Percentiles rank a stretch among this genome's conserved stretches.
These are phyloP conservation scores for Emydomyces testavorans DNA, from an alignment of 2,329 filamentous ascomycete genomes.

Conservation along the genomic window DNA sequence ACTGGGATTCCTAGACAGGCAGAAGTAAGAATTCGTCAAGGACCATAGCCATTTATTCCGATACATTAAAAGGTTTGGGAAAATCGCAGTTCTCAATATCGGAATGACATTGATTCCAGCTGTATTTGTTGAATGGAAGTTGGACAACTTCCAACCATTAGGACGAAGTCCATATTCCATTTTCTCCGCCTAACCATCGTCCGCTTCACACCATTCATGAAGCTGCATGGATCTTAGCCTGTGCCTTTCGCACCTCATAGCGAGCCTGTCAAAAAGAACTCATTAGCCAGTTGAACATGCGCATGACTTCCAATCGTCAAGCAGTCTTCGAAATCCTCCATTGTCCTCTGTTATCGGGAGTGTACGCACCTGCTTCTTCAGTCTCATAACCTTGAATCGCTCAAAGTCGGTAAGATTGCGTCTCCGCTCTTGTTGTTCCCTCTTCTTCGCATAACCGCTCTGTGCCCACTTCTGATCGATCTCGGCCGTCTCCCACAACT, in stretches of 20 bases:
- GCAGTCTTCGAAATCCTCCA: neutral
- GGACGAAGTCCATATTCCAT: conserved; percentile 13
- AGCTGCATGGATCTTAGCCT: conserved; percentile 80
- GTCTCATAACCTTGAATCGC: conserved; percentile 98
- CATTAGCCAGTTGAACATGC: conserved; percentile 5
- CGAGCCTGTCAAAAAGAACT: conserved; percentile 45
- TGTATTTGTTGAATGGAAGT: conserved; percentile 13
- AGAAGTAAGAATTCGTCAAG: conserved; percentile 12
- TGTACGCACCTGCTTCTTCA: conserved; percentile 86
- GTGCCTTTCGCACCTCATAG: conserved; percentile 93
- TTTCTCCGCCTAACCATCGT: conserved; percentile 30
- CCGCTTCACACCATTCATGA: conserved; percentile 35
- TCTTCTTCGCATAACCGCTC: conserved; percentile 90
- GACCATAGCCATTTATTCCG: conserved; percentile 12
- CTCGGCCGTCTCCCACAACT: conserved; percentile 79
- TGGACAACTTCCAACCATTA: conserved; percentile 9
- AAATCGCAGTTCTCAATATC: conserved; percentile 15
- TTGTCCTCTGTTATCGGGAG: neutral
- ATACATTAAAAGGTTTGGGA: conserved; percentile 12
- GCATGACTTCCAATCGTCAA: neutral
- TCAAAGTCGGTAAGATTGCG: conserved; percentile 94
- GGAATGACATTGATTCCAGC: conserved; percentile 18
- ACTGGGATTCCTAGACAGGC: conserved; percentile 10
- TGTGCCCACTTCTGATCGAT: conserved; percentile 89
- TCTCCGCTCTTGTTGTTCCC: conserved; percentile 72